Conservation (phyloP, 495 filamentous ascomycete genomes). For the Hypoxylon fragiforme region DNA sequence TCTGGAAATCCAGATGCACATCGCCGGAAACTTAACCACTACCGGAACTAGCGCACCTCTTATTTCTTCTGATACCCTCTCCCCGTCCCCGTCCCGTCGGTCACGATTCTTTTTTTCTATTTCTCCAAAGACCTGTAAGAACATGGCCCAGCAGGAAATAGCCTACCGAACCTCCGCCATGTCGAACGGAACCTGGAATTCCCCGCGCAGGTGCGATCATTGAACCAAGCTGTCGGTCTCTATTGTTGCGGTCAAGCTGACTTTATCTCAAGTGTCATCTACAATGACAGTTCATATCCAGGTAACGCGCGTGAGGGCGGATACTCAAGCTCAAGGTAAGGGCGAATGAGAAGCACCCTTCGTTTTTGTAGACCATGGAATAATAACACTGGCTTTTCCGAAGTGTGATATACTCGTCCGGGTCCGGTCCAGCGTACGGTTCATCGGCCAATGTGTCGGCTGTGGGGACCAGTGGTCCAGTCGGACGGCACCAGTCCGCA, state of each 20-base stretch:
- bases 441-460: conserved; percentile 35
- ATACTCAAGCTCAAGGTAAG: conserved; percentile 55
- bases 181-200: conserved; percentile 50
- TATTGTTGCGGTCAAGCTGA: conserved; percentile 39
- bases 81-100: conserved; percentile 20
- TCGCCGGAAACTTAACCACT: conserved; percentile 17
- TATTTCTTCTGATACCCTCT: conserved; percentile 27
- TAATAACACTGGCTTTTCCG: conserved; percentile 47
- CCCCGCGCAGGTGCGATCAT: conserved; percentile 53
- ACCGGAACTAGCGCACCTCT: conserved; percentile 28
- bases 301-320: conserved; percentile 36
- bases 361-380: conserved; percentile 37
- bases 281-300: conserved; percentile 40
- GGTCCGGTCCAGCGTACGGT: conserved; percentile 44
- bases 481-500: conserved; percentile 39
- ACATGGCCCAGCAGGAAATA: conserved; percentile 50
- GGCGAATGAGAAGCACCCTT: conserved; percentile 31
- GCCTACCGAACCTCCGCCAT: conserved; percentile 45
- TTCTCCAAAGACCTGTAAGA: conserved; percentile 20
- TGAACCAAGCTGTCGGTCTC: conserved; percentile 31
- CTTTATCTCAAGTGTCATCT: conserved; percentile 46
- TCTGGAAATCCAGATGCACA: conserved; percentile 22
- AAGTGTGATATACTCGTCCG: conserved; percentile 48
- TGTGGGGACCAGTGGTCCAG: conserved; percentile 36
- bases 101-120: conserved; percentile 22